Evolutionary conservation across 2,329 filamentous ascomycete species (phyloP), one percentile per base, ranked within the genome.

Genomic region (Aureobasidium sp.): DNA sequence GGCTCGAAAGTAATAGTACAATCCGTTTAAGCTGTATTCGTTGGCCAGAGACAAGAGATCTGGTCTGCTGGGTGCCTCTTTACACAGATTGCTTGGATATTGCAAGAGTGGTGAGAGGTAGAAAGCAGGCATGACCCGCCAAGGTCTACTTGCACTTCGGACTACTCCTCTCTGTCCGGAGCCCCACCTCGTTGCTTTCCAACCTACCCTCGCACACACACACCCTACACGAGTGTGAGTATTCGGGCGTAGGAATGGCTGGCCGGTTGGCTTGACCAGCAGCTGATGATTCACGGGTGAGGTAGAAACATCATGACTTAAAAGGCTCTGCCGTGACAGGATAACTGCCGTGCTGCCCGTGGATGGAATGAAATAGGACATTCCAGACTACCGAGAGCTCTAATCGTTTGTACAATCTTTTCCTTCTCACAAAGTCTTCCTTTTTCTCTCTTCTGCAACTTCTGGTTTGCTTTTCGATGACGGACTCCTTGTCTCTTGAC

Each of bases 151-250:
- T 48, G 40, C 53, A 31, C 57, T 60, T 60, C 57, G 57, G 57
- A 60, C 57, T 45, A 60, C 57, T 60, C 57, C 57, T 60, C 57
- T 35, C 24, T 45, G 35, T 60, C 57, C 57, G 57, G 45, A 40
- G 57, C 45, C 45, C 57, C 45, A 49, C 57, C 45, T 33, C 24
- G 37, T 42, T 60, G 44, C 57, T 49, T 60, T 48, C 42, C 24
- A 49, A 60, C 57, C 57, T 60, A 60, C 57, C 31, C 31, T 48
- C 56, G 35, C 31, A 39, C 57, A 31, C 44, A 60, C 53, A 57
- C 29, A 22, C 49, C 49, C 12, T 52, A 50, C 48, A 50, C 54
- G 31, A 49, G 24, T 40, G 45, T 49, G 57, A 60, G 57, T 33
- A 39, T 50, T 42, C 19, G 44, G 57, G 57, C 17, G 40, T 49